Base-by-base conservation (phyloP, 169 alveolate genomes). In the Plasmodium ovale region DNA sequence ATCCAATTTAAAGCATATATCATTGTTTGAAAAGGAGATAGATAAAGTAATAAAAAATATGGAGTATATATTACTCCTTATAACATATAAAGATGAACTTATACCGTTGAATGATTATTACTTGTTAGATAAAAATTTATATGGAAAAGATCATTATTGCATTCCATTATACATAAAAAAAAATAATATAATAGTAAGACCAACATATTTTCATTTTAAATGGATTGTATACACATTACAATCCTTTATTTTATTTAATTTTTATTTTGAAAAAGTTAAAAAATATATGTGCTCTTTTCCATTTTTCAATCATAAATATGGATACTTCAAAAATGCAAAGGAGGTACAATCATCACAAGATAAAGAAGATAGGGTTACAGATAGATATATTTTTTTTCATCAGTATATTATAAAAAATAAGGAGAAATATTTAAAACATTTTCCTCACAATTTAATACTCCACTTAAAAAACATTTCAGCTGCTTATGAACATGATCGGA, bases 201-300 rank as follows among this genome's bases (percentile, higher is more conserved):
- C 90, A 49, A 47, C 59, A 5, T 58, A 29, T 64, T 82, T 64
- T 19, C 90, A 82, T 59, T 51, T 82, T 5, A 65, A 69, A 56
- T 82, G 90, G 90, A 67, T 82, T 65, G 59, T 82, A 65, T 82
- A 82, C 59, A 82, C 90, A 25, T 0, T 82, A 65, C 90, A 82
- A 42, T 65, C 90, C 25, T 69, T 82, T 25, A 49, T 64, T 10
- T 23, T 82, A 65, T 82, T 47, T 82, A 82, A 82, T 82, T 53
- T 65, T 21, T 82, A 33, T 82, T 82, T 82, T 82, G 51, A 82
- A 82, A 82, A 65, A 82, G 47, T 65, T 16, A 82, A 82, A 27
- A 82, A 82, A 70, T 82, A 82, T 82, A 82, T 82, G 84, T 82
- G 84, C 58, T 47, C 90, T 1, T 82, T 65, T 29, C 90, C 90